These are phyloP conservation scores for Phlegmacium glaucopus DNA, from an alignment of 768 basidiomycete species.

Conservation along the genomic window DNA sequence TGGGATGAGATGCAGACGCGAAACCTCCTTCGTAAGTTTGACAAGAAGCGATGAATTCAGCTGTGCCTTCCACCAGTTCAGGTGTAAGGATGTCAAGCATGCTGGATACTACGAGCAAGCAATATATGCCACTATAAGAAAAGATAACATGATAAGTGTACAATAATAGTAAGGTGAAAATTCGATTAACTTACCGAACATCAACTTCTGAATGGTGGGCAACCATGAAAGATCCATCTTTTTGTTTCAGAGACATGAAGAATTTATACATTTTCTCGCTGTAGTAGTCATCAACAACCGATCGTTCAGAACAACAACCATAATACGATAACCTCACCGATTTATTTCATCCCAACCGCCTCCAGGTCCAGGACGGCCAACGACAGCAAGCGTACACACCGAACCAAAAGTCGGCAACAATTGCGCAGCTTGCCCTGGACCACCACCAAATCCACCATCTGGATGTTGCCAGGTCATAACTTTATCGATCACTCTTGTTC, in stretches of 20 bases:
- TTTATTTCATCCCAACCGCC: constrained; percentile 90
- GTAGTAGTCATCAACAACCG: neutral
- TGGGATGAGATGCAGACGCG: constrained; percentile 73
- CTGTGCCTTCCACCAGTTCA: constrained; percentile 72
- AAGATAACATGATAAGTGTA: neutral
- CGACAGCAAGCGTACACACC: constrained; percentile 80
- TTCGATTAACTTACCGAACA: constrained; percentile 59
- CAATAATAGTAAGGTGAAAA: neutral
- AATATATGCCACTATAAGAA: constrained; percentile 79
- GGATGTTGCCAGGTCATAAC: constrained; percentile 81
- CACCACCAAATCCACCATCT: constrained; percentile 89
- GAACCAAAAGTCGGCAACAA: constrained; percentile 88
- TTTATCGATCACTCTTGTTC: constrained; percentile 72
- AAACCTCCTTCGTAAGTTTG: constrained; percentile 99
- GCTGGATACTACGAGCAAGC: constrained; percentile 79
- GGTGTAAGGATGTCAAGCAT: constrained; percentile 87
- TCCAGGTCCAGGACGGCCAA: constrained; percentile 64
- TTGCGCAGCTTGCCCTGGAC: constrained; percentile 85
- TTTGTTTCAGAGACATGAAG: constrained; percentile 89
- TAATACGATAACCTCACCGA: constrained; percentile 41
- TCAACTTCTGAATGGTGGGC: constrained; percentile 88
- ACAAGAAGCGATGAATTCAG: constrained; percentile 81
- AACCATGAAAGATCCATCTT: constrained; percentile 92
- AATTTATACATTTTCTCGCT: constrained; percentile 81
- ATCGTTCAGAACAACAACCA: neutral